phyloP scores from a whole-genome alignment of 108 stramenopile genomes.

The Chaetoceros muelleri region DNA sequence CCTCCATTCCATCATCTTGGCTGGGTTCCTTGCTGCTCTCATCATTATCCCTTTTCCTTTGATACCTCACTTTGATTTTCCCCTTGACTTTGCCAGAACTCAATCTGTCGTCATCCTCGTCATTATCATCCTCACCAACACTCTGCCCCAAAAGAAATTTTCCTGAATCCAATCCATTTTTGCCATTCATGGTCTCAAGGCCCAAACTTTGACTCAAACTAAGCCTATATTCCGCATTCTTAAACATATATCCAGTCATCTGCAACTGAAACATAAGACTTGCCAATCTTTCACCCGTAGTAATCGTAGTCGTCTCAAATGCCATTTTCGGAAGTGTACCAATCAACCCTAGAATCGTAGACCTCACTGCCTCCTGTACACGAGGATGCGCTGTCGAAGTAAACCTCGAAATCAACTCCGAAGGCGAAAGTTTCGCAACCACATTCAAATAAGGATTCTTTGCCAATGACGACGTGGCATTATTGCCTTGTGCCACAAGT shows the following conservation, averaged over 20 bases:
- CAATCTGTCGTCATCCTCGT: slow-evolving; percentile 20
- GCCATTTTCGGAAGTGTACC: slow-evolving; percentile 84
- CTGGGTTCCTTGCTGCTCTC: not conserved
- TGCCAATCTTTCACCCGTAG: slow-evolving; percentile 82
- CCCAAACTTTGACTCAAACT: slow-evolving; percentile 61
- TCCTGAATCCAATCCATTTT: not conserved
- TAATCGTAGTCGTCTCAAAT: slow-evolving; percentile 85
- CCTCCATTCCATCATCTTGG: slow-evolving; percentile 10
- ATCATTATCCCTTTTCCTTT: slow-evolving; percentile 4
- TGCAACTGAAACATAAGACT: slow-evolving; percentile 93
- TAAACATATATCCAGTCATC: slow-evolving; percentile 98
- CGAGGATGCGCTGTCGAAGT: slow-evolving; percentile 63
- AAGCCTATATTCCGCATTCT: slow-evolving; percentile 91
- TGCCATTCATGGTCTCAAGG: slow-evolving; percentile 3
- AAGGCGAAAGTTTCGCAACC: slow-evolving; percentile 59
- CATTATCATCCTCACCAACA: slow-evolving; percentile 16
- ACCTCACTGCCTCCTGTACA: slow-evolving; percentile 86
- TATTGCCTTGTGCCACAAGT: no score
- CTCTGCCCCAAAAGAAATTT: slow-evolving; percentile 17
- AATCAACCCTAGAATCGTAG: slow-evolving; percentile 81
- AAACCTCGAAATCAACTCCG: slow-evolving; percentile 74
- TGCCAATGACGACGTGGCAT: slow-evolving; percentile 10
- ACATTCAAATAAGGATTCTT: slow-evolving; percentile 73
- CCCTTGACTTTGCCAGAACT: slow-evolving; percentile 44
- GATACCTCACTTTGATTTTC: slow-evolving; percentile 59